Base-by-base conservation (phyloP, 495 filamentous ascomycete species). In the Extremus antarcticus region DNA sequence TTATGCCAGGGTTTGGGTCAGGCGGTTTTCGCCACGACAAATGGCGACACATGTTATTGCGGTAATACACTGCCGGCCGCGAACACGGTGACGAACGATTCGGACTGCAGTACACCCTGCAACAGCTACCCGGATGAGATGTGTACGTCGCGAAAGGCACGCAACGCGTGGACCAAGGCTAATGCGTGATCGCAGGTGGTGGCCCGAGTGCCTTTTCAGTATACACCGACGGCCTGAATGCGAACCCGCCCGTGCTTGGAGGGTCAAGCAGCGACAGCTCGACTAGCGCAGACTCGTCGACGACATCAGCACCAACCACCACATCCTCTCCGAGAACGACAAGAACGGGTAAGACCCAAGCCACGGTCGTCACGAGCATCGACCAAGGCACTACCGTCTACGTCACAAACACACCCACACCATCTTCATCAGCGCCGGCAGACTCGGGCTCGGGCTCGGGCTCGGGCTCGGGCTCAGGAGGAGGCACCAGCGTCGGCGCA, bases 401-500 rank as follows among this genome's bases (percentile, higher is more conserved):
- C 24, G 46, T 56, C 49, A 58, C 59, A 0, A 23, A 52, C 25
- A 50, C 50, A 3, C 38, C 41, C n/a, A 24, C 19, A 32, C 58
- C 17, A n/a, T 51, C 1, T 10, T 51, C 23, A 29, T 47, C 19
- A 35, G 45, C 49, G 10, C 24, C 21, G 19, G 10, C 58, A 22
- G 48, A 25, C 8, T 3, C 57, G 25, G 35, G 39, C 13, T 11
- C 38, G 40, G 41, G 53, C 15, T 39, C 46, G 4, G 54, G 52
- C 11, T 19, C 56, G 22, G 15, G 51, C 29, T 56, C 54, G 60
- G 49, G 40, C 22, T 47, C 53, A 8, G 62, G 69, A 22, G 65
- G 70, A 39, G 69, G 73, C 10, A 69, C 84, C 22, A 83, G 79
- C 57, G 85, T 76, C 40, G 87, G 82, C 23, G 87, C 84, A 22